These are phyloP conservation scores for Oryza coarctata DNA, from an alignment of 176 grass and related monocot species.

Conservation along the genomic window DNA sequence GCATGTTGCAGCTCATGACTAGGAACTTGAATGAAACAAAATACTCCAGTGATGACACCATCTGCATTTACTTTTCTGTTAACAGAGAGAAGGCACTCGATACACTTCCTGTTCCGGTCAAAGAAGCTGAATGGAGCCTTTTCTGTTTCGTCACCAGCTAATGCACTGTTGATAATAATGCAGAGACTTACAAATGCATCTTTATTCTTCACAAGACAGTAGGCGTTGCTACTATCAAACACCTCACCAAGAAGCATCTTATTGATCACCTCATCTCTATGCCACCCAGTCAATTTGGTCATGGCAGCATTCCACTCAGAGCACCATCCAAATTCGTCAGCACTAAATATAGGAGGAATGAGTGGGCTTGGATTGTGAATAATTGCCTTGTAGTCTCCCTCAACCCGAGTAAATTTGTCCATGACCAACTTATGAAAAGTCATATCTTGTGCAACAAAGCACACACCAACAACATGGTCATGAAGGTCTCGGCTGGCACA, in stretches of 20 bases:
- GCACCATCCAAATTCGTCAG: constrained; percentile 93
- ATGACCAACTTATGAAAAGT: constrained; percentile 89
- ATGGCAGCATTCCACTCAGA: constrained; percentile 95
- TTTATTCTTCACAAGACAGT: constrained; percentile 72
- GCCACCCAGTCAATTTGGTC: constrained; percentile 81
- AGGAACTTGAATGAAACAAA: constrained; percentile 89
- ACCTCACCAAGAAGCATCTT: constrained; percentile 95
- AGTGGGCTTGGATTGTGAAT: constrained; percentile 79
- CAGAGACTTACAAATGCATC: constrained; percentile 76
- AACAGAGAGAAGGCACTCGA: constrained; percentile 78
- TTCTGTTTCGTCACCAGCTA: constrained; percentile 77
- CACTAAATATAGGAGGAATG: constrained; percentile 93
- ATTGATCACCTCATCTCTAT: constrained; percentile 74
- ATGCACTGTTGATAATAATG: constrained; percentile 76
- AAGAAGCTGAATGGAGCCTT: constrained; percentile 81
- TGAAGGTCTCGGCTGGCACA: constrained; percentile 82
- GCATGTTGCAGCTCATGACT: constrained; percentile 82
- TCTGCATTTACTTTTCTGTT: constrained; percentile 69
- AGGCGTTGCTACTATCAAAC: constrained; percentile 62
- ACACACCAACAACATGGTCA: constrained; percentile 76
- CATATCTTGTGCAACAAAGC: constrained; percentile 97
- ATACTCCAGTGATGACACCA: constrained; percentile 64
- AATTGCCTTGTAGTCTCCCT: constrained; percentile 94
- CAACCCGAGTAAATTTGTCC: constrained; percentile 84
- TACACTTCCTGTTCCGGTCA: constrained; percentile 48